Percentiles rank a stretch among this genome's conserved stretches.
phyloP scores from a whole-genome alignment of 1,139 yeast genomes.

The Scheffersomyces cryptocercus region DNA sequence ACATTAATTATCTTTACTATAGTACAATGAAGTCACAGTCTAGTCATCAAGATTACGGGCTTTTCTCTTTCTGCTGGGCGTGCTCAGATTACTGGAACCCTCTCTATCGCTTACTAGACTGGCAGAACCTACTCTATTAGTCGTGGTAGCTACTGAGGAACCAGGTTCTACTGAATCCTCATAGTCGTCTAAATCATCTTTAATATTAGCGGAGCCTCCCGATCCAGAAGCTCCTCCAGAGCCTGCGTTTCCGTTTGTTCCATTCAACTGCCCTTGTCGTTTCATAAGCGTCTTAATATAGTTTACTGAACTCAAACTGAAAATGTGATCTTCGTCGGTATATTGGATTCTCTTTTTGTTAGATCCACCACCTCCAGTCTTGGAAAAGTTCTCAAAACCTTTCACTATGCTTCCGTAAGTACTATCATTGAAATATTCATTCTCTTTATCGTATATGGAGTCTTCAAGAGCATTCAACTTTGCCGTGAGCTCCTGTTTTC shows the following conservation, averaged over 20 bases:
- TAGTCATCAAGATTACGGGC: slow-evolving; percentile 32
- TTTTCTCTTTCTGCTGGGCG: slow-evolving; percentile 41
- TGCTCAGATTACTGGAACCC: slow-evolving; percentile 13
- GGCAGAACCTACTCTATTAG: slow-evolving; percentile 2
- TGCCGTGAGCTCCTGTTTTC: slow-evolving; percentile 65
- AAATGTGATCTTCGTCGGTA: slow-evolving; percentile 81
- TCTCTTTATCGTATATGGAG: slow-evolving; percentile 78
- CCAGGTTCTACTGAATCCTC: slow-evolving; percentile 46
- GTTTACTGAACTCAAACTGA: slow-evolving; percentile 76
- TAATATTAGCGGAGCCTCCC: slow-evolving; percentile 8
- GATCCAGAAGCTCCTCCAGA: slow-evolving; percentile 1
- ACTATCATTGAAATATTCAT: slow-evolving; percentile 70
- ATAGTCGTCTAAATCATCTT: slow-evolving; percentile 46
- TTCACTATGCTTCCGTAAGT: slow-evolving; percentile 79
- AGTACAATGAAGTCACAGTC: slow-evolving; percentile 1
- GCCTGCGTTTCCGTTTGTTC: background rate
- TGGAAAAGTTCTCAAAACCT: slow-evolving; percentile 84
- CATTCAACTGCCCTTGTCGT: slow-evolving; percentile 19
- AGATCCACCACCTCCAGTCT: slow-evolving; percentile 37
- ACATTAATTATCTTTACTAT: slow-evolving; percentile 1
- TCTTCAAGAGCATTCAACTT: slow-evolving; percentile 70
- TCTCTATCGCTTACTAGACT: slow-evolving; percentile 3
- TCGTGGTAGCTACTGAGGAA: slow-evolving; percentile 6
- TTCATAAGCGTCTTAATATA: slow-evolving; percentile 64
- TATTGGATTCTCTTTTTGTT: slow-evolving; percentile 58